Base-by-base conservation (phyloP, 345 rosid species). In the Eucalyptus grandis region DNA sequence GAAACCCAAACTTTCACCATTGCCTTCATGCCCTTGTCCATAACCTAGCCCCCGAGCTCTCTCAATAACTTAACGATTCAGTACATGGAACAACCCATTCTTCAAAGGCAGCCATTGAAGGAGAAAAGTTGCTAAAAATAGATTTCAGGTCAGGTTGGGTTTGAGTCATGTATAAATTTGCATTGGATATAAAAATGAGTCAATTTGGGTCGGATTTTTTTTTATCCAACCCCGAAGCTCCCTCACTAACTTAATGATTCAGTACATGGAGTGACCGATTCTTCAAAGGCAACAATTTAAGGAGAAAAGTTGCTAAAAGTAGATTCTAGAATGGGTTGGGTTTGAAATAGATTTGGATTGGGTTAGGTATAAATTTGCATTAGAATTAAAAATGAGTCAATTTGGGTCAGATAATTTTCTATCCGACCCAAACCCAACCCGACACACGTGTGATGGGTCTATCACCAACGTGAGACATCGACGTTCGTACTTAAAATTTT, bases 211-310 rank as follows among this genome's bases (percentile, higher is more conserved):
- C 2, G 5, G 24, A 19, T 8, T 51, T 51, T 51, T 51, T 51
- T 17, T 17, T 17, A 22, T 27, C 27, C 12, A 22, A 54, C 0
- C 30, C 13, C 13, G 0, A 1, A 10, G 62, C 62, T 56, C 30
- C 62, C 30, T 56, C 62, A 24, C 30, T 56, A 56, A 56, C 14
- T 56, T 56, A 56, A 22, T 24, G 62, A 22, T 56, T 56, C 12
- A 24, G 12, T 56, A 56, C 4, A 24, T 56, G 62, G 30, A 56
- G 62, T 13, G 10, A 56, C 62, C 30, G 1, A 56, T 24, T 22
- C 62, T 24, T 56, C 62, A 56, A 56, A 9, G 6, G 62, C 14
- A 56, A 56, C 6, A 56, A 56, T 56, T 56, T 56, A 56, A 56
- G 30, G 30, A 24, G 62, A 56, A 56, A 56, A 56, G 1, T 56